Base-by-base conservation (phyloP, 768 basidiomycete species). In the Tylopilus plumbeoviolaceoides region DNA sequence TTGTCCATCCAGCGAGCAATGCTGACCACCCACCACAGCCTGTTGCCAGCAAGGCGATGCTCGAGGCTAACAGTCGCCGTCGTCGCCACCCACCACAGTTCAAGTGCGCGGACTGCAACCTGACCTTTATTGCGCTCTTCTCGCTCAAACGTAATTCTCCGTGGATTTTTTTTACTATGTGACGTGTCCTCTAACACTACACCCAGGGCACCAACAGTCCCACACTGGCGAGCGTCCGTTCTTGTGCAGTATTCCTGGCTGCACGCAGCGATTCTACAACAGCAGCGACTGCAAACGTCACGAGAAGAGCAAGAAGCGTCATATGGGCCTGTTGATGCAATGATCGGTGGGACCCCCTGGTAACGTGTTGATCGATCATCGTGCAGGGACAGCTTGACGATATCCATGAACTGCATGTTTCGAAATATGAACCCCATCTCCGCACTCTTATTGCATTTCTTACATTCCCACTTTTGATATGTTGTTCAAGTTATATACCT, bases 281-380 rank as follows among this genome's bases (percentile, higher is more conserved):
- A 67, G 55, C 39, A 71, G 68, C 11, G 68, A 69, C 18, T 69
- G 68, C 51, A 69, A 65, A 40, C 68, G 68, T 43, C 68, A 69
- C 10, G 68, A 69, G 54, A 69, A 55, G 50, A 71, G 70, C 60
- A 58, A 5, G 58, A 71, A 68, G 41, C 69, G 67, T 54, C 67
- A 68, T 25, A 65, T 63, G 44, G 58, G 57, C 23, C 39, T 62
- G 3, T 4, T 28, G 48, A 51, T 18, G 28, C 38, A 41, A 36
- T 58, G 60, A 65, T 59, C 52, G 48, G 41, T 47, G 30, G 31
- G 35, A 47, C 50, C 45, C 51, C 47, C n/a, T 53, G 30, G 36
- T 21, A 40, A 33, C 57, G 51, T 59, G 54, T 40, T 56, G 61
- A 62, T 66, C 65, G 63, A 66, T 63, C 59, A 39, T n/a, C 30